Evolutionary conservation across 108 stramenopile species (phyloP).

Genomic region (Schizochytrium sp.): DNA sequence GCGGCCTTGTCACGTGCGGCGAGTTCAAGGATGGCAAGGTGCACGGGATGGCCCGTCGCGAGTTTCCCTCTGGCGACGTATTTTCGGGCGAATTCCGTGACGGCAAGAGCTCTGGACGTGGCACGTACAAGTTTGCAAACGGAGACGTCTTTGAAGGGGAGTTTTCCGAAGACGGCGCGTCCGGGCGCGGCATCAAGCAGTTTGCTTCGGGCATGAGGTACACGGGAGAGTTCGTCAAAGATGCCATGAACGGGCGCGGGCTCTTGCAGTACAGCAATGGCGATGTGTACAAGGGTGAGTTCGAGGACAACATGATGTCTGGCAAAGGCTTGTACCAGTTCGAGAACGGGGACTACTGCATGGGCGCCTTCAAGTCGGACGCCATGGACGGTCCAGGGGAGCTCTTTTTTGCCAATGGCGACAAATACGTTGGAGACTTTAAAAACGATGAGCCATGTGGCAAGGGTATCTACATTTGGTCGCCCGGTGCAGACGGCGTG

Average conservation of each 20-base stretch:
- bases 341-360: conserved; percentile 2
- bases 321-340: conserved; percentile 7
- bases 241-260: not conserved
- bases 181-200: not conserved
- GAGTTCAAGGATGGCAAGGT: not conserved
- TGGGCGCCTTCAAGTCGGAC: not conserved
- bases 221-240: not conserved
- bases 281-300: not conserved
- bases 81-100: conserved; percentile 6
- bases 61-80: not conserved
- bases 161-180: conserved; percentile 30
- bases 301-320: not conserved
- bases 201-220: not conserved
- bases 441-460: not conserved
- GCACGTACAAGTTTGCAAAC: not conserved
- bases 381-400: not conserved
- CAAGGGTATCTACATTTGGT: not conserved
- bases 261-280: not conserved
- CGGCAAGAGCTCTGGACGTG: conserved; percentile 19
- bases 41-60: conserved; percentile 1
- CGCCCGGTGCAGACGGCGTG: not conserved
- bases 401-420: not conserved
- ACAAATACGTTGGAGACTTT: not conserved
- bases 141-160: conserved; percentile 38
- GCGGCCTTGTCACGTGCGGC: conserved; percentile 38